Percentiles rank a stretch among this genome's conserved stretches.
Conservation (phyloP, 768 basidiomycete genomes). For the Auricularia sp. region DNA sequence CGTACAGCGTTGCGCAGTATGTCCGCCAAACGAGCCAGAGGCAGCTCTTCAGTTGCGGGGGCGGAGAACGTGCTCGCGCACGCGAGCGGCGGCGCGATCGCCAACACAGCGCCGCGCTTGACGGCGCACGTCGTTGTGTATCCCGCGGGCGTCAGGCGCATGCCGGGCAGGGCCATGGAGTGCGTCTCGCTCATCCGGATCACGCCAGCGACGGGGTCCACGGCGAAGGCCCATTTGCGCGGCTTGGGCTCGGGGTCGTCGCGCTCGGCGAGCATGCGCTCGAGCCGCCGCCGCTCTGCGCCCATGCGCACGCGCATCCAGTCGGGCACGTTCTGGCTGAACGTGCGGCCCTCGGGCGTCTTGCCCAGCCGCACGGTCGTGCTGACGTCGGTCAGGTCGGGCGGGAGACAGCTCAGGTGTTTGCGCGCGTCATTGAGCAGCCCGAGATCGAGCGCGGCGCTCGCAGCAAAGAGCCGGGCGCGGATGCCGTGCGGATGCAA, state of each 20-base stretch:
- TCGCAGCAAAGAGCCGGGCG: not conserved
- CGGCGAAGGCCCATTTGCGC: not conserved
- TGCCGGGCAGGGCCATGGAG: not conserved
- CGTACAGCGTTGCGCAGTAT: not conserved
- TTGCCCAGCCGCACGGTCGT: not conserved
- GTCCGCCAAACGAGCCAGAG: not conserved
- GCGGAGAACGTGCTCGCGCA: not conserved
- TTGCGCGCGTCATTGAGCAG: not conserved
- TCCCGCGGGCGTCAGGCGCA: not conserved
- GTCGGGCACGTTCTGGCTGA: not conserved
- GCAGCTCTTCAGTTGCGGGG: not conserved
- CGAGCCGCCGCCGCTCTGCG: not conserved
- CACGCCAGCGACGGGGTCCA: not conserved
- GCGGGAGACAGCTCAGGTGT: not conserved
- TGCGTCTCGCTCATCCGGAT: not conserved
- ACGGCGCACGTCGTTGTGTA: not conserved
- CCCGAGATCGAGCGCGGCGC: not conserved
- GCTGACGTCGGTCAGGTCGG: not conserved
- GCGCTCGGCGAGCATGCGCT: not conserved
- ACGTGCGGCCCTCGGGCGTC: not conserved
- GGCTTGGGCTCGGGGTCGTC: not conserved
- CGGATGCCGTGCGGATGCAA: not conserved
- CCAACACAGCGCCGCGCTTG: not conserved
- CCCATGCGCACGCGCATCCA: not conserved
- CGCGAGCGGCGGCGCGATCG: not conserved